phyloP scores from a whole-genome alignment of 2,329 filamentous ascomycete species.

The Decorospora gaudefroyi region DNA sequence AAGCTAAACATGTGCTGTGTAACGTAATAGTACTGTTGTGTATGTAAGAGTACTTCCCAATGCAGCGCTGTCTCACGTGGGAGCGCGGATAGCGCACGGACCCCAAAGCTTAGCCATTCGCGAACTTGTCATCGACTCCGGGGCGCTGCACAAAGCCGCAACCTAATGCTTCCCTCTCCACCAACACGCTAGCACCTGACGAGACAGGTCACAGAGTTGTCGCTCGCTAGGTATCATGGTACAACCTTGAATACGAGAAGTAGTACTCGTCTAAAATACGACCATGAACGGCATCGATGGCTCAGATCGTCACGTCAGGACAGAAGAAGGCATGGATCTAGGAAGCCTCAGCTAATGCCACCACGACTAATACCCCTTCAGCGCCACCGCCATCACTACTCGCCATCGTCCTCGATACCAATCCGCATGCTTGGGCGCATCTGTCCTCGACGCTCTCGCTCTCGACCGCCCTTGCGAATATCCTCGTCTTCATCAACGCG shows the following conservation, averaged over 20 bases:
- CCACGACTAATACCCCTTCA: constrained; percentile 30
- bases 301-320: constrained; percentile 52
- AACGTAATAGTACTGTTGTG: too few relatives aligned
- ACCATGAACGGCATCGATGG: constrained; percentile 69
- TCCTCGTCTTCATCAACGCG: constrained; percentile 95
- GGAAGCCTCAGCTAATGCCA: not conserved
- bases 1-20: too few relatives aligned
- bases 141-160: not conserved
- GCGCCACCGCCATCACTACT: constrained; percentile 77
- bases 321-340: constrained; percentile 38
- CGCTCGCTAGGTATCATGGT: constrained; percentile 2
- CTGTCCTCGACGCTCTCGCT: constrained; percentile 76
- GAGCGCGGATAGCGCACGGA: constrained; percentile 15
- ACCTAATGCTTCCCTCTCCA: not conserved
- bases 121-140: constrained; percentile 14
- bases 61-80: constrained; percentile 14
- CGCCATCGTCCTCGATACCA: constrained; percentile 91
- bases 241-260: not conserved
- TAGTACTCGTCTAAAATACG: not conserved
- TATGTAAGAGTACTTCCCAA: too few relatives aligned
- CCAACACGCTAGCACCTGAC: not conserved
- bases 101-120: constrained; percentile 11
- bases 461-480: constrained; percentile 80
- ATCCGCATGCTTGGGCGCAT: constrained; percentile 89
- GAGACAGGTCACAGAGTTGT: not conserved